phyloP scores from a whole-genome alignment of 495 filamentous ascomycete genomes.

The Thermothielavioides terrestris region DNA sequence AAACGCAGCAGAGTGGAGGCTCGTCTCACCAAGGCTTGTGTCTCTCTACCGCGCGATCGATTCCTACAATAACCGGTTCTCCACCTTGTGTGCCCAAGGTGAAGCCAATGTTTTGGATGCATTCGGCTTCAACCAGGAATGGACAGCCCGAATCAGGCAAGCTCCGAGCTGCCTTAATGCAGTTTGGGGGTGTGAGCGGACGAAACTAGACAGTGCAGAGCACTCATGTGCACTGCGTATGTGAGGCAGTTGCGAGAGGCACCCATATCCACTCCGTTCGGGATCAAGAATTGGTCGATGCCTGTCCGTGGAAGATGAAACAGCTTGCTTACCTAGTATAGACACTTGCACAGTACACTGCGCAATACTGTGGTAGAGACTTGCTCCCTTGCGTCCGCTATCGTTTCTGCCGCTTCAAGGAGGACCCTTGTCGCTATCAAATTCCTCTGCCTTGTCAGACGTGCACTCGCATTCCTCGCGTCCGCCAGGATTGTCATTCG shows the following conservation, averaged over 20 bases:
- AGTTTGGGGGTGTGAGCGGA: conserved; percentile 4
- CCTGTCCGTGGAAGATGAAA: not conserved
- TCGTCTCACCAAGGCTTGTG: conserved; percentile 4
- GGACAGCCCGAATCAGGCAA: not conserved
- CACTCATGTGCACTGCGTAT: too few species aligned
- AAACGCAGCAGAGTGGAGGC: not conserved
- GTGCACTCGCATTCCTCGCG: conserved; percentile 6
- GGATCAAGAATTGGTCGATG: not conserved
- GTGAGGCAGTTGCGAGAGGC: not conserved
- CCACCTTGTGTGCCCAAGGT: not conserved
- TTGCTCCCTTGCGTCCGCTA: too few species aligned
- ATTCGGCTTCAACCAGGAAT: not conserved
- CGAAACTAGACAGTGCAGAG: not conserved
- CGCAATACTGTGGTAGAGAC: too few species aligned
- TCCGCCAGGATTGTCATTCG: not conserved
- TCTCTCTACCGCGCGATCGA: not conserved
- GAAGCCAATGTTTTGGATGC: not conserved
- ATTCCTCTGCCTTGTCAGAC: not conserved
- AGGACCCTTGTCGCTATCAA: not conserved
- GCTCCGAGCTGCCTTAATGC: not conserved
- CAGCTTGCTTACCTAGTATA: not conserved
- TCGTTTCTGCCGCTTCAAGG: too few species aligned
- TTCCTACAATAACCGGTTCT: not conserved
- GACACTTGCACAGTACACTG: too few species aligned
- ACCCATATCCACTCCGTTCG: not conserved